Base-by-base conservation (phyloP, 208 protist species). In the Crithidia brevicula region DNA sequence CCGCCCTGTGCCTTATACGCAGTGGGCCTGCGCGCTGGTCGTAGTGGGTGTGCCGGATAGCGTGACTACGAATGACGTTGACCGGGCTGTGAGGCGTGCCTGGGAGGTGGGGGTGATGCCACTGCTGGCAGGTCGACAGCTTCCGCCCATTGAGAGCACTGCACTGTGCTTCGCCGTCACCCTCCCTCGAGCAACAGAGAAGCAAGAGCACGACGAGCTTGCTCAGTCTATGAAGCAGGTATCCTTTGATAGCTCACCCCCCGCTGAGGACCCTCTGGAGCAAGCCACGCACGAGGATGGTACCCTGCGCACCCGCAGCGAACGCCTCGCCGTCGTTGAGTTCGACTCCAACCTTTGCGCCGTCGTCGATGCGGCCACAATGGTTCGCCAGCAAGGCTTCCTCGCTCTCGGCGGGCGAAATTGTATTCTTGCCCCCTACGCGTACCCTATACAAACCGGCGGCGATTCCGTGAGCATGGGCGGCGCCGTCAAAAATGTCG, bases 11-110 rank as follows among this genome's bases (percentile, higher is more conserved):
- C 77, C 85, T 9, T 71, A 88, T 52, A 31, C 64, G 52, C 67
- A 83, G 51, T 93, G 90, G 88, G 46, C 60, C 0, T 89, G 79
- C 45, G 83, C 90, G 6, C 36, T 96, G 20, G 64, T 89, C n/a
- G 79, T 73, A 13, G 45, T 83, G 16, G 72, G 82, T 27, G 62
- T 92, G 50, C 83, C 85, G 4, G 47, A 45, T 30, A 59, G 28
- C 27, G 58, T 79, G 10, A 70, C 61, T 9, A 34, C 31, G 10
- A 25, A 16, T 0, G 86, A 91, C 8, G 61, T 93, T 0, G 84
- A 88, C 5, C n/a, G 46, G 25, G 63, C 81, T 0, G 50, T 92
- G 20, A 73, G 80, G 42, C 46, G 42, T 11, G 58, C 73, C 49
- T 91, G 85, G 85, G 83, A 91, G 43, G 74, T 31, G 0, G 50